Percentiles rank a stretch among this genome's conserved stretches.
These are phyloP conservation scores for Xylaria sp. DNA, from an alignment of 2,329 filamentous ascomycete species.

Conservation along the genomic window DNA sequence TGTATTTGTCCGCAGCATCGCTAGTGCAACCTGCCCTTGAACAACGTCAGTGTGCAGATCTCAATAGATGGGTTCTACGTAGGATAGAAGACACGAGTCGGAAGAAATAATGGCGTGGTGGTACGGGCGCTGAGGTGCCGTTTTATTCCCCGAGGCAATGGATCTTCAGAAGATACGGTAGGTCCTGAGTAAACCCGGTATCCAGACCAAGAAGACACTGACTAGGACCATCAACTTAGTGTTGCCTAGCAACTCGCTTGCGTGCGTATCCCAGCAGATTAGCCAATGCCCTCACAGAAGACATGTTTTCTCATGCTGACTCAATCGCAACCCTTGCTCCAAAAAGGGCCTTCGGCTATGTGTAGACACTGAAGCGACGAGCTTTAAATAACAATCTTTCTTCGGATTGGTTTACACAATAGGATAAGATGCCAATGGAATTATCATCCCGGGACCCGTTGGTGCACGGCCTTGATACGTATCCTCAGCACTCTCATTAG, in stretches of 20 bases:
- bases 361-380: neutral
- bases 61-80: neutral
- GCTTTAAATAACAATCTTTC: neutral
- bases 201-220: neutral
- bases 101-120: neutral
- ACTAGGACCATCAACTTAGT: neutral
- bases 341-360: neutral
- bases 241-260: constrained; percentile 3
- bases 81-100: neutral
- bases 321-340: neutral
- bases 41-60: constrained; percentile 1
- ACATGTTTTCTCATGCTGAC: neutral
- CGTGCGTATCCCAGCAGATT: neutral
- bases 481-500: too few species aligned
- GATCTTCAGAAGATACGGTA: too few species aligned
- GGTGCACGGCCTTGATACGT: neutral
- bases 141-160: neutral
- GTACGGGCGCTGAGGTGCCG: too few species aligned
- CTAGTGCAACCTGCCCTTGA: neutral
- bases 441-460: neutral
- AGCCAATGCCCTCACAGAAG: neutral
- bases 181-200: neutral
- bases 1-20: neutral
- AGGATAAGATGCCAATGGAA: neutral
- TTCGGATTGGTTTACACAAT: neutral